Evolutionary conservation across 352 stramenopile genomes (phyloP).

Genomic region (Phytophthora meadii): DNA sequence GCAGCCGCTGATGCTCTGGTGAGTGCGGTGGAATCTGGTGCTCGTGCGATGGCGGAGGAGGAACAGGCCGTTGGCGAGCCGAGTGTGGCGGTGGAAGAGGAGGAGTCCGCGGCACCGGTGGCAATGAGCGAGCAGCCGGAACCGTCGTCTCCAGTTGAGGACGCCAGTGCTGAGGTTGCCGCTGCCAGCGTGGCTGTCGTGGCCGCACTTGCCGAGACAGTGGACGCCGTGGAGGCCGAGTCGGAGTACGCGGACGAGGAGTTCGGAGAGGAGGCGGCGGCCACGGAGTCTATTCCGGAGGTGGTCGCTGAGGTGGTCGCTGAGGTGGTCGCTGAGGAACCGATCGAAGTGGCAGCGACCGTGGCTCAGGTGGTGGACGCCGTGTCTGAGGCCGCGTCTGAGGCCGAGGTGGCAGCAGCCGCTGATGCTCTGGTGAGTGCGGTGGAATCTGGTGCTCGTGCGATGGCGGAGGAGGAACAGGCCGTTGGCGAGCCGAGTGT

Average conservation of each 20-base stretch:
- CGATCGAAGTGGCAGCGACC: neutral
- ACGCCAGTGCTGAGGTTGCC: neutral
- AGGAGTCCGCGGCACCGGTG: neutral
- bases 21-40: neutral
- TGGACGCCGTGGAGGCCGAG: neutral
- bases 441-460: neutral
- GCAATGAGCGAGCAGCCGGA: neutral
- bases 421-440: neutral
- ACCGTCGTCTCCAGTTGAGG: neutral
- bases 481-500: neutral
- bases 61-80: neutral
- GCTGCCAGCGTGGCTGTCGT: neutral
- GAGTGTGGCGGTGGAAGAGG: neutral
- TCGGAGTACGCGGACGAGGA: neutral
- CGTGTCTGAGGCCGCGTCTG: neutral
- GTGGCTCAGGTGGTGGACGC: neutral
- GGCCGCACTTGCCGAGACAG: neutral
- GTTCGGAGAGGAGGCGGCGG: neutral
- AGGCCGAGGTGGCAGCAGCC: neutral
- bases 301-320: neutral
- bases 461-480: neutral
- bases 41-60: neutral
- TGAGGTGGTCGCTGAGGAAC: neutral
- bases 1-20: neutral
- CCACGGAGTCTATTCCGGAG: neutral